Evolutionary conservation across 345 rosid species (phyloP), one percentile per base, ranked within the genome.

Genomic region (Anastatica hierochuntica): DNA sequence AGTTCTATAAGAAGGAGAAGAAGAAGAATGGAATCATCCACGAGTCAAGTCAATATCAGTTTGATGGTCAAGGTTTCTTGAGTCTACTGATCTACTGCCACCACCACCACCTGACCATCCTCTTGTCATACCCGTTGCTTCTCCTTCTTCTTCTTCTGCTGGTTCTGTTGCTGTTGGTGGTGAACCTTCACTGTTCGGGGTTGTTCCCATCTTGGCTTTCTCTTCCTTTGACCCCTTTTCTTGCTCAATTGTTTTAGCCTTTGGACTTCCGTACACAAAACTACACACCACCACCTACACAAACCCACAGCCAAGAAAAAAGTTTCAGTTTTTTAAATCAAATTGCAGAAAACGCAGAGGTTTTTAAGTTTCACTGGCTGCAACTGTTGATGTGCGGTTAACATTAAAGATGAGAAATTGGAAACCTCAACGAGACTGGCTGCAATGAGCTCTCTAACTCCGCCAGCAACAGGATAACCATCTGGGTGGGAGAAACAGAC

Each of bases 241-340:
- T 55, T 63, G 62, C 56, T 63, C 39, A 19, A 45, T 14, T 31
- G 12, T 24, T 45, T 55, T 64, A 10, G 50, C 37, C 76, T 81
- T 89, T 30, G 82, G 52, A 70, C 72, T 67, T 17, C 79, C 88
- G 19, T 84, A 72, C 8, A 80, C 78, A 66, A 90, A 90, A 68
- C 89, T 90, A 80, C 98, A 86, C 9, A 73, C 74, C 53, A 86
- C 89, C 31, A 90, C 86, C 97, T 90, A 83, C 31, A 65, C n/a
- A 50, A 41, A 43, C 19, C 43, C 51, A 51, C 29, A 3, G n/a
- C n/a, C n/a, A n/a, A n/a, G n/a, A 8, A 1, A 11, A 6, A 31
- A 41, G 58, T 21, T 62, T 43, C 35, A 5, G 43, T 4, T 41
- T 23, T 41, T 23, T 14, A 8, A 18, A 19, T 38, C 41, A 26